Evolutionary conservation across 1,284 basidiomycete species (phyloP).

Genomic region (Athelia sp.): DNA sequence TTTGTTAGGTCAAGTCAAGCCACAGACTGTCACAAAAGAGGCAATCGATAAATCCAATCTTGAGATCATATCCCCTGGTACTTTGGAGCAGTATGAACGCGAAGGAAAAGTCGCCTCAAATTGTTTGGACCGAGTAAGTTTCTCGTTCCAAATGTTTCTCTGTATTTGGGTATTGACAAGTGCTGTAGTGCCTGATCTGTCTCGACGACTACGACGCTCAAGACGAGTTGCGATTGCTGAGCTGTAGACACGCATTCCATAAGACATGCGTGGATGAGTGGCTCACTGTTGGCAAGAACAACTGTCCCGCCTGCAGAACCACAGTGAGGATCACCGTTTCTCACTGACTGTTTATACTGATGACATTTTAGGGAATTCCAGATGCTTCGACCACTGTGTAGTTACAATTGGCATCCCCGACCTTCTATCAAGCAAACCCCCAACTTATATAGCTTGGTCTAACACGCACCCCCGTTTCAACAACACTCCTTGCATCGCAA

Average conservation of each 20-base stretch:
- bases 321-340: conserved; percentile 36
- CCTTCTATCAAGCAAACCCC: no score
- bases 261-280: conserved; percentile 83
- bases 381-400: no score
- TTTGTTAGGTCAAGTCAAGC: conserved; percentile 71
- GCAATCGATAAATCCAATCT: conserved; percentile 81
- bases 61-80: conserved; percentile 56
- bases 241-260: conserved; percentile 84
- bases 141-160: conserved; percentile 3
- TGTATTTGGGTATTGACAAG: conserved; percentile 5
- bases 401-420: no score
- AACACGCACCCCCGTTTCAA: no score
- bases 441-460: no score
- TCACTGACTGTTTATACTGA: no score
- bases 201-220: conserved; percentile 75
- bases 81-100: conserved; percentile 49
- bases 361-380: no score
- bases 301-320: conserved; percentile 85
- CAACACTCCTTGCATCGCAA: no score
- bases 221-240: conserved; percentile 74
- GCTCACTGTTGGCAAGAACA: conserved; percentile 81
- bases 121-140: conserved; percentile 69
- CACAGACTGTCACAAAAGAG: conserved; percentile 73
- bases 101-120: conserved; percentile 66
- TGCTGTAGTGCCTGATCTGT: conserved; percentile 78